These are phyloP conservation scores for Pseudocohnilembus persalinus DNA, from an alignment of 169 alveolate species.

Conservation along the genomic window DNA sequence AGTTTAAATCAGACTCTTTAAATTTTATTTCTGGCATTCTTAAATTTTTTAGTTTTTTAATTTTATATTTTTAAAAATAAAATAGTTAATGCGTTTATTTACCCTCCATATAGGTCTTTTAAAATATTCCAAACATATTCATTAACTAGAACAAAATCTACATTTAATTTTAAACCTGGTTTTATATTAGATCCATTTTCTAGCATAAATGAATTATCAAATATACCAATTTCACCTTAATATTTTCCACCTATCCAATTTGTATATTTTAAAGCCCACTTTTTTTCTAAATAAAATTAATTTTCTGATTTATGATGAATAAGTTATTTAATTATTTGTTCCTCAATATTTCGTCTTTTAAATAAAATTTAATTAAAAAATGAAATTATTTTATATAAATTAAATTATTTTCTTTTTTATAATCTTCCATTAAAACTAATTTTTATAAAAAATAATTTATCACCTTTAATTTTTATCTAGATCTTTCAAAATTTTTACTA, in stretches of 20 bases:
- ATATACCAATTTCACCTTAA: neutral
- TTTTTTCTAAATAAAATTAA: neutral
- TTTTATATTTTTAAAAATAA: too few relatives aligned
- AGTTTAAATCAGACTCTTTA: neutral
- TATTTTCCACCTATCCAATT: neutral
- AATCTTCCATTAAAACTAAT: too few relatives aligned
- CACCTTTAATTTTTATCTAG: too few relatives aligned
- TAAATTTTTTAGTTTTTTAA: too few relatives aligned
- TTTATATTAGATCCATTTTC: neutral
- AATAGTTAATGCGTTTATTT: neutral
- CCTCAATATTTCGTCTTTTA: neutral
- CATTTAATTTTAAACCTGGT: neutral
- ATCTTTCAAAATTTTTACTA: neutral
- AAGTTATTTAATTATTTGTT: too few relatives aligned
- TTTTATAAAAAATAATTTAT: too few relatives aligned
- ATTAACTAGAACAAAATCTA: neutral
- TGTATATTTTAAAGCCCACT: neutral
- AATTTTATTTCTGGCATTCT: neutral
- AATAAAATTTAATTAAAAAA: too few relatives aligned
- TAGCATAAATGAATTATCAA: neutral
- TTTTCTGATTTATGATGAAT: neutral
- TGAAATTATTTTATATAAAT: too few relatives aligned
- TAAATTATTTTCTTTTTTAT: too few relatives aligned
- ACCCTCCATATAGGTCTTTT: neutral
- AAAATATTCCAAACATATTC: neutral